phyloP scores from a whole-genome alignment of 1,139 yeast species.

The Yamadazyma spencermartinsiae region DNA sequence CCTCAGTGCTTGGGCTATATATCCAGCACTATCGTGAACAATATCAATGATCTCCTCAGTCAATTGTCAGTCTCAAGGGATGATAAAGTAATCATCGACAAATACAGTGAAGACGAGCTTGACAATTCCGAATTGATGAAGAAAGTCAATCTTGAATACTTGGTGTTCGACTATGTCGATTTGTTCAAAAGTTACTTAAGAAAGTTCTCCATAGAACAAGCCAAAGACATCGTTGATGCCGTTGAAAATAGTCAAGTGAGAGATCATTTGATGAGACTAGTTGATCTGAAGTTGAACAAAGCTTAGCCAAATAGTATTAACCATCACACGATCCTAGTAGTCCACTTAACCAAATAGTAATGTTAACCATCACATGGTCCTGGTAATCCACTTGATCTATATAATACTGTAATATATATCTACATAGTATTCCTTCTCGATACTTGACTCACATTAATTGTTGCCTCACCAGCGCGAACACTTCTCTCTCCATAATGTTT shows the following conservation, averaged over 20 bases:
- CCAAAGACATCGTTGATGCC: not conserved
- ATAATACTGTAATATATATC: not conserved
- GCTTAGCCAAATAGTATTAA: not conserved
- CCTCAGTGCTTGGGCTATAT: conserved; percentile 22
- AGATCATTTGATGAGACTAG: not conserved
- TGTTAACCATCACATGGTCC: too few species aligned
- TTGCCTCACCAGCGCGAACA: not conserved
- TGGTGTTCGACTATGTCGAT: conserved; percentile 45
- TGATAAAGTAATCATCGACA: conserved; percentile 27
- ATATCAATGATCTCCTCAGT: conserved; percentile 32
- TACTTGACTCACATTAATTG: too few species aligned
- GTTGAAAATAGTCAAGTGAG: not conserved
- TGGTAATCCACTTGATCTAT: too few species aligned
- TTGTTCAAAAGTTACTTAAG: conserved; percentile 43
- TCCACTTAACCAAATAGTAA: too few species aligned
- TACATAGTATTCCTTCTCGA: too few species aligned
- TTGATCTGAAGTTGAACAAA: not conserved
- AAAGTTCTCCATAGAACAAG: conserved; percentile 14
- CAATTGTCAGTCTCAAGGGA: conserved; percentile 26
- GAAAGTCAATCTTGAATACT: conserved; percentile 41
- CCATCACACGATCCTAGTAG: too few species aligned
- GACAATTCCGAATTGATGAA: conserved; percentile 24
- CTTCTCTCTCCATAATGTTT: conserved; percentile 13
- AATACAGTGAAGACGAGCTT: conserved; percentile 25
- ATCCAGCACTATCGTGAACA: conserved; percentile 35